Base-by-base conservation (phyloP, 768 basidiomycete genomes). In the Lepiota venenata region DNA sequence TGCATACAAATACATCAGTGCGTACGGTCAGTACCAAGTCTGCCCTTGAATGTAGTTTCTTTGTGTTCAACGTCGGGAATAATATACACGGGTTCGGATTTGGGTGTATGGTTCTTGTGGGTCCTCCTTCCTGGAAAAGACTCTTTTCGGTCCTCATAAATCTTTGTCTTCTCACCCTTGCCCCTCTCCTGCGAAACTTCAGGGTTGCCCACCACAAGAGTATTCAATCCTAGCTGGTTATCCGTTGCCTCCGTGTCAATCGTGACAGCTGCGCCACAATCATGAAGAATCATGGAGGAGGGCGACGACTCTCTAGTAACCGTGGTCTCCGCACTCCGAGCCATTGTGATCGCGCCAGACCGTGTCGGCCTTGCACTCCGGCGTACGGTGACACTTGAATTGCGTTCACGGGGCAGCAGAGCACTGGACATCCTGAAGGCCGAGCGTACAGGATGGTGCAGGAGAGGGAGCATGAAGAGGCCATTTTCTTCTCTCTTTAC, bases 21-120 rank as follows among this genome's bases (percentile, higher is more conserved):
- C 11, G 11, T 8, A 10, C 25, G 37, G 27, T 6, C 11, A 62
- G 45, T 65, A 75, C 81, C 83, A 35, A 84, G 68, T 52, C 80
- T 74, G 56, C 90, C 91, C 65, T 74, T 81, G 66, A 90, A 94
- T 2, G 81, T 81, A 1, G 88, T 88, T 32, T 71, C 67, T 66
- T 82, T 87, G 60, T 66, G 73, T 65, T 84, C 78, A 0, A 92
- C 87, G 48, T 85, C 83, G 1, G 87, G 84, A 50, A 93, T 92
- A 47, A 81, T 67, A 61, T 87, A 89, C 11, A 80, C 70, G 1
- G 80, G 80, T 43, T 82, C 78, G n/a, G 65, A 63, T 56, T 71
- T 75, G 52, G 63, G 58, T 59, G 62, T 69, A 29, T 60, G 56
- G 22, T 60, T 64, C 47, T 59, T 68, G 21, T 50, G 36, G n/a